Percentiles rank a stretch among this genome's conserved stretches.
These are phyloP conservation scores for Sugiyamaella sp. DNA, from an alignment of 1,139 yeast species.

Conservation along the genomic window DNA sequence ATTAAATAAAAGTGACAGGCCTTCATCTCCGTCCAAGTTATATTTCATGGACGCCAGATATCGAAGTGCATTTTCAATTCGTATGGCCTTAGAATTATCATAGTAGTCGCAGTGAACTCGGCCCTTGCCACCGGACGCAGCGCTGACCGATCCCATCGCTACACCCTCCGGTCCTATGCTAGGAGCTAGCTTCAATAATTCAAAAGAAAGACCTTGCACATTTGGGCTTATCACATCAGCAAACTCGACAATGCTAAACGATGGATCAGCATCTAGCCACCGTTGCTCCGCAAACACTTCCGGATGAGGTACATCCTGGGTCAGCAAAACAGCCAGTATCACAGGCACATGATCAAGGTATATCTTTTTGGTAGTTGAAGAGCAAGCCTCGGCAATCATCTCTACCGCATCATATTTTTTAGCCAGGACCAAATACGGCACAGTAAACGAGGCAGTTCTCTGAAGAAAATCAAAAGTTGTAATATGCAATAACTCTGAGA, in stretches of 20 bases:
- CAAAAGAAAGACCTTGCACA: constrained; percentile 38
- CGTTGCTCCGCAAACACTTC: constrained; percentile 55
- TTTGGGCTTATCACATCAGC: constrained; percentile 49
- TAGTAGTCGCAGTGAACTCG: constrained; percentile 12
- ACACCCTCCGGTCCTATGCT: constrained; percentile 6
- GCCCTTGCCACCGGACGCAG: neutral
- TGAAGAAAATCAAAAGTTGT: constrained; percentile 62
- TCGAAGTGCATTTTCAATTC: constrained; percentile 30
- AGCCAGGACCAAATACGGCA: constrained; percentile 73
- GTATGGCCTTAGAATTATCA: constrained; percentile 24
- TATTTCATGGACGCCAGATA: constrained; percentile 26
- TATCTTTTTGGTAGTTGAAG: constrained; percentile 35
- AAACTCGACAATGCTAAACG: constrained; percentile 43
- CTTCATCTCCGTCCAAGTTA: constrained; percentile 7
- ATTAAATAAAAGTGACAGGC: constrained; percentile 27
- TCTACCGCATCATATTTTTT: constrained; percentile 65
- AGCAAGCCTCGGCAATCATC: constrained; percentile 52
- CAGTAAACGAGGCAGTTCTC: constrained; percentile 71
- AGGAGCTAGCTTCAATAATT: constrained; percentile 38
- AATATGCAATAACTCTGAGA: constrained; percentile 68
- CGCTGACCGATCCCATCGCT: neutral
- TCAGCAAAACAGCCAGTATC: constrained; percentile 52
- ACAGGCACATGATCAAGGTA: constrained; percentile 44
- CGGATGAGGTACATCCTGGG: constrained; percentile 49
- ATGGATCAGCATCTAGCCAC: constrained; percentile 57